Conservation (phyloP, 805 yeast species). For the Barnettozyma populi region DNA sequence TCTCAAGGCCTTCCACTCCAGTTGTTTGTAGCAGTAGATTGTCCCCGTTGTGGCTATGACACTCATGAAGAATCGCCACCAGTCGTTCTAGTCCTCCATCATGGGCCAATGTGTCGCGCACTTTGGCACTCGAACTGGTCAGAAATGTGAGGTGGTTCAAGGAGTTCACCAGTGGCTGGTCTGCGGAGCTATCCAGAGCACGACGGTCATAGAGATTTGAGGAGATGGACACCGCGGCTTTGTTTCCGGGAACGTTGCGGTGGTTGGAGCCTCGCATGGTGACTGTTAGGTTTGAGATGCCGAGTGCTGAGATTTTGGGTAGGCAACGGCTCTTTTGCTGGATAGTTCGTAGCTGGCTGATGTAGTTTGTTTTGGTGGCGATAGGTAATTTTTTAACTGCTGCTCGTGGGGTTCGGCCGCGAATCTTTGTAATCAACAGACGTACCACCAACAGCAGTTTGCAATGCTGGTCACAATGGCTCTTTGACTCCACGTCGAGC, state of each 20-base stretch:
- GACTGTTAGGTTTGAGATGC: background rate
- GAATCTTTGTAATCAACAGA: background rate
- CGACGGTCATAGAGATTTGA: conserved; percentile 86
- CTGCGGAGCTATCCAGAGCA: conserved; percentile 86
- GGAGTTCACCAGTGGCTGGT: conserved; percentile 86
- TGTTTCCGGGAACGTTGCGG: conserved; percentile 68
- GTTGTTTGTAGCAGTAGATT: background rate
- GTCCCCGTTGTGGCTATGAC: conserved; percentile 27
- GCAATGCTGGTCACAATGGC: too few relatives aligned
- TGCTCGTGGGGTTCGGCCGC: background rate
- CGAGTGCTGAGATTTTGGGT: background rate
- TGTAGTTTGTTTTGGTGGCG: conserved; percentile 2
- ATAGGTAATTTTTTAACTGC: background rate
- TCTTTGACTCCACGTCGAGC: too few relatives aligned
- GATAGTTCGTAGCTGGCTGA: background rate
- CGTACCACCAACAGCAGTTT: background rate
- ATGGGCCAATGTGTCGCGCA: conserved; percentile 78
- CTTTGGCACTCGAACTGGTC: conserved; percentile 80
- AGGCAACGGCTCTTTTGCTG: background rate
- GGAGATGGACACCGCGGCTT: conserved; percentile 90
- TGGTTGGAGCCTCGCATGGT: conserved; percentile 87
- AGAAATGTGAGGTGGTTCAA: conserved; percentile 84
- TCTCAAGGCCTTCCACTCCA: background rate
- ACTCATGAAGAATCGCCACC: conserved; percentile 79
- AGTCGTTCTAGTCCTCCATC: conserved; percentile 93